phyloP scores from a whole-genome alignment of 495 filamentous ascomycete species.

The Tricharina praecox region DNA sequence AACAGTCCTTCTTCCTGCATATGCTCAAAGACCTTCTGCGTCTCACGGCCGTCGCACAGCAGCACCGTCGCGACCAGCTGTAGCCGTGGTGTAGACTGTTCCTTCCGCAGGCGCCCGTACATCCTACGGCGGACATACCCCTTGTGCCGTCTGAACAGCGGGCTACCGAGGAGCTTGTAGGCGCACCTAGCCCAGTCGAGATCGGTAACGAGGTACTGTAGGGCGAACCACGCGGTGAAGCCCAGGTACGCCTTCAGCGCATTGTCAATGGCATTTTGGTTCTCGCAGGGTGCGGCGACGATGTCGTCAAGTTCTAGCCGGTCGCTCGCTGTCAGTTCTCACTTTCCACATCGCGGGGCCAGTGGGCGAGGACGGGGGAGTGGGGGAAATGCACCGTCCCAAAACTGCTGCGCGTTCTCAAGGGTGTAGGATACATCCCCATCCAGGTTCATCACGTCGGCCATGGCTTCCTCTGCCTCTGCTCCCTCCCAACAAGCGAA shows the following conservation, averaged over 20 bases:
- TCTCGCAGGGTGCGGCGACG: conserved; percentile 51
- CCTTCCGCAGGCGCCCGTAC: conserved; percentile 77
- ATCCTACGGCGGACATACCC: conserved; percentile 89
- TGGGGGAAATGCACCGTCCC: conserved; percentile 51
- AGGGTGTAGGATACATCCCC: conserved; percentile 30
- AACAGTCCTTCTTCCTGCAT: conserved; percentile 81
- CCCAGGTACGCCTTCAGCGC: conserved; percentile 66
- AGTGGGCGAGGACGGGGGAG: too few relatives aligned
- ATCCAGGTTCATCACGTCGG: not conserved
- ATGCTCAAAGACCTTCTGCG: conserved; percentile 62
- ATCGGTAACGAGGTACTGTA: conserved; percentile 61
- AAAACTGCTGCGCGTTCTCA: conserved; percentile 83
- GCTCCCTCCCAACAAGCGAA: too few relatives aligned
- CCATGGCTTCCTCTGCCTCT: too few relatives aligned
- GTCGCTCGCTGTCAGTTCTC: conserved; percentile 11
- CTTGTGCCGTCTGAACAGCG: conserved; percentile 51
- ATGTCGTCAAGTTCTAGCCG: conserved; percentile 65
- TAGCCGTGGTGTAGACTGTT: conserved; percentile 43
- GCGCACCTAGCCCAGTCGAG: conserved; percentile 73
- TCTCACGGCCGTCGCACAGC: conserved; percentile 70
- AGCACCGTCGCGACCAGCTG: conserved; percentile 73
- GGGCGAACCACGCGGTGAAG: conserved; percentile 34
- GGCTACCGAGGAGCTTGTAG: conserved; percentile 60
- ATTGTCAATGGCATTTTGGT: conserved; percentile 70
- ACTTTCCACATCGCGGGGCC: too few relatives aligned